Evolutionary conservation across 148 eudicot genomes (phyloP), one percentile per base, ranked within the genome.

Genomic region (Talinum fruticosum): DNA sequence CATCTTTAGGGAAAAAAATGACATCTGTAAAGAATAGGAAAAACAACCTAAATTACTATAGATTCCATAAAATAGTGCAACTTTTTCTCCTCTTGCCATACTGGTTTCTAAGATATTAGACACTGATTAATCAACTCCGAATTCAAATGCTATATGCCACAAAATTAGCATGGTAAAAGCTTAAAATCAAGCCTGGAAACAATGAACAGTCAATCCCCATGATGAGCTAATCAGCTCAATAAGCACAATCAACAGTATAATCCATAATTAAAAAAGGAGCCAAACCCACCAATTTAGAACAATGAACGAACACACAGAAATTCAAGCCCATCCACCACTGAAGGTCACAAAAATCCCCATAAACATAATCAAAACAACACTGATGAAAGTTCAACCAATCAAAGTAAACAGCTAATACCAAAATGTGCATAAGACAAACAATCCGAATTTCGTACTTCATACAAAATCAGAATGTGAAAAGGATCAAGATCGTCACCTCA

Each of bases 151-250:
- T 41, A 41, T 41, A 41, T 41, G 47, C 47, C 8, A 41, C 14
- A 41, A 41, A 41, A 41, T 41, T 8, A 41, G 47, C 47, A 41
- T 41, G 47, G 47, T 10, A 14, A 28, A 69, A 28, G 23, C 69
- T 32, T 6, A 67, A 72, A 36, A 26, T 45, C 71, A 59, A 76
- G 79, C 80, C 66, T 76, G 6, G 2, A 19, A 19, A 51, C 47
- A 41, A 41, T 10, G 12, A 41, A 8, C 13, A 80, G 78, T 61
- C 75, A 57, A 80, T 36, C 79, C 66, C 62, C 41, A 10, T 62
- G 2, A 28, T 33, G n/a, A 78, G 37, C 38, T 33, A 44, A 41
- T 12, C 35, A 66, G 32, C 73, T 76, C 36, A 72, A 34, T 37
- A n/a, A 30, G 45, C 57, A 71, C 30, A 49, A 12, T n/a, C 59